Evolutionary conservation across 2,329 filamentous ascomycete species (phyloP).

Genomic region (Aspergillus novoparasiticus): DNA sequence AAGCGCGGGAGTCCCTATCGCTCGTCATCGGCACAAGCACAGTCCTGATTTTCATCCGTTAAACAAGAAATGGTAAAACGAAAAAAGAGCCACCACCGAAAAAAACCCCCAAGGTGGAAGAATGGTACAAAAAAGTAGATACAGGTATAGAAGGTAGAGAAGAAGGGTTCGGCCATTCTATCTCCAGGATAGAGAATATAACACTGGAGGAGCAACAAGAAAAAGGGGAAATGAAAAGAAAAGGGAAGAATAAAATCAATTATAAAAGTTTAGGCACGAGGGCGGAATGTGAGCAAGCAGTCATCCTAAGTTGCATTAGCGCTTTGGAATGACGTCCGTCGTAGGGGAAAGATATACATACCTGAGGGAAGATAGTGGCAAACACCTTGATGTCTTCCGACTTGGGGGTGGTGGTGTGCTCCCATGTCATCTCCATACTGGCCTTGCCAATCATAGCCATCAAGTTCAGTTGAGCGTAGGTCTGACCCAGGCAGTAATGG

Average conservation of each 20-base stretch:
- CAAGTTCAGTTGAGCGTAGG: slow-evolving; percentile 86
- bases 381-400: slow-evolving; percentile 98
- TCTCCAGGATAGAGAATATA: slow-evolving; percentile 28
- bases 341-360: slow-evolving; percentile 38
- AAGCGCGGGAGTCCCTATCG: background rate
- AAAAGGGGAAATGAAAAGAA: background rate
- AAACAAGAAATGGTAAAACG: slow-evolving; percentile 9
- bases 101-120: background rate
- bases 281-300: slow-evolving; percentile 73
- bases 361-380: slow-evolving; percentile 96
- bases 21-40: slow-evolving; percentile 1
- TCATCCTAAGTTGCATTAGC: slow-evolving; percentile 65
- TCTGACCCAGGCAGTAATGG: slow-evolving; percentile 94
- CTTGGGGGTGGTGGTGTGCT: slow-evolving; percentile 77
- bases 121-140: slow-evolving; percentile 12
- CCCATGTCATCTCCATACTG: slow-evolving; percentile 83
- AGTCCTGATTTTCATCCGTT: slow-evolving; percentile 8
- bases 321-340: slow-evolving; percentile 3
- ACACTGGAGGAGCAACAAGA: slow-evolving; percentile 13
- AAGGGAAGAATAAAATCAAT: background rate
- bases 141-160: slow-evolving; percentile 14
- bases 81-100: slow-evolving; percentile 4
- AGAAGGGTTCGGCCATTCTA: slow-evolving; percentile 22
- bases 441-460: slow-evolving; percentile 90
- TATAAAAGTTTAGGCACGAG: slow-evolving; percentile 37